Base-by-base conservation (phyloP, 352 stramenopile genomes). In the Globisporangium irregulare region DNA sequence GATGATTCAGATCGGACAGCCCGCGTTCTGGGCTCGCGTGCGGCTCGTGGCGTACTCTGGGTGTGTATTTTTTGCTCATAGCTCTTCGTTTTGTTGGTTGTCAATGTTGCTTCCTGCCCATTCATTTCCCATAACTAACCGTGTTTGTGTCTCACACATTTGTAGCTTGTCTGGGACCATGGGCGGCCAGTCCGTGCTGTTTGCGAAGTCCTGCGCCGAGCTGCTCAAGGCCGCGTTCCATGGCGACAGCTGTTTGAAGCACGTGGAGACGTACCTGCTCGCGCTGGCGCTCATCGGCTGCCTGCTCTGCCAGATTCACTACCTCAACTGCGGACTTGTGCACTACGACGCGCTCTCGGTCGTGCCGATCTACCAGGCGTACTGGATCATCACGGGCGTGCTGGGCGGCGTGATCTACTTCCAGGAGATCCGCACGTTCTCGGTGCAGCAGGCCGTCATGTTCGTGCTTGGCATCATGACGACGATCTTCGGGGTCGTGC, bases 341-440 rank as follows among this genome's bases (percentile, higher is more conserved):
- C 76, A 89, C 60, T 96, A 90, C 64, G 89, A 96, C 66, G 89
- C 89, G 46, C 75, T 96, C 0, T 90, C 84, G 8, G 80, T 96
- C 38, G 86, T 96, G 24, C 89, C 89, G 0, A 84, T 96, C 15
- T 95, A 94, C 66, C 89, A 96, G 69, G 83, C 80, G 6, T 98
- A 97, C 66, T 97, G 89, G 81, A 96, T 97, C 67, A 89, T 97
- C 64, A 95, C 79, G 22, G 87, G 88, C 10, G 87, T 97, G 34
- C 75, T 97, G 0, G 92, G 93, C 12, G 93, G 92, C 1, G 81
- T 91, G 32, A 87, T 98, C 32, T 98, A 97, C 75, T 98, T 97
- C 71, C 81, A 97, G 60, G 93, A 98, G 69, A 93, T 93, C 62
- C 82, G 83, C 34, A 77, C 78, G 4, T 92, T 97, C 62, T 89